Percentiles rank a stretch among this genome's conserved stretches.
Evolutionary conservation across 2,329 filamentous ascomycete genomes (phyloP).

Genomic region (Metarhizium album): DNA sequence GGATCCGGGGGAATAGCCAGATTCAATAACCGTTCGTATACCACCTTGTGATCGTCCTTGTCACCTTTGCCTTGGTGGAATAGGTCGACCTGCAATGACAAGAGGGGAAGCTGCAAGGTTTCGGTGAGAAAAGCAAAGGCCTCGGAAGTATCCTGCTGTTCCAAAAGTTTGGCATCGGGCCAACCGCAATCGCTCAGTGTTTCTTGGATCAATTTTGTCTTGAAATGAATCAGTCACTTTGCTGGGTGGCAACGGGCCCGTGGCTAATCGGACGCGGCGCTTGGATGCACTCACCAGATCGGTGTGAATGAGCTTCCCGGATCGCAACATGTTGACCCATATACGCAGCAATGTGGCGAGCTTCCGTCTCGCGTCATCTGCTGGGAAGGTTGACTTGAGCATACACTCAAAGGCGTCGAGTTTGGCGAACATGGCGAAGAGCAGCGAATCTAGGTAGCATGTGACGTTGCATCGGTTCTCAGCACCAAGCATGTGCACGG

Average conservation of each 20-base stretch:
- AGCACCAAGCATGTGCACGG: conserved; percentile 66
- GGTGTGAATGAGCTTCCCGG: conserved; percentile 71
- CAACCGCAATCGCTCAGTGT: conserved; percentile 79
- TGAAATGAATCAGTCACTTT: conserved; percentile 24
- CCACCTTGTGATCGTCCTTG: conserved; percentile 84
- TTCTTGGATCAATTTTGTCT: conserved; percentile 72
- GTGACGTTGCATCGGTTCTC: conserved; percentile 79
- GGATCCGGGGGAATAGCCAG: conserved; percentile 75
- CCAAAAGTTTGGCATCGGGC: conserved; percentile 63
- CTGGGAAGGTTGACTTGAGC: conserved; percentile 63
- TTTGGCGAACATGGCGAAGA: conserved; percentile 93
- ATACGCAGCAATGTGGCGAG: conserved; percentile 70
- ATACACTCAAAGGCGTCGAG: conserved; percentile 89
- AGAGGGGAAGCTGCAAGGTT: conserved; percentile 72
- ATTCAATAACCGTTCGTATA: conserved; percentile 84
- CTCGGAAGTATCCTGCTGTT: conserved; percentile 92
- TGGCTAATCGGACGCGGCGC: not conserved
- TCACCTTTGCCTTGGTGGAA: conserved; percentile 84
- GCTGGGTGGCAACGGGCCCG: not conserved
- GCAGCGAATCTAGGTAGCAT: conserved; percentile 84
- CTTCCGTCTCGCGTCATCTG: conserved; percentile 57
- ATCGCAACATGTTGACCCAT: conserved; percentile 87
- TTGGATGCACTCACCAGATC: conserved; percentile 52
- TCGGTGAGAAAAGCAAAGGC: conserved; percentile 93
- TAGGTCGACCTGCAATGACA: conserved; percentile 88